Base-by-base conservation (phyloP, 768 basidiomycete species). In the Sarcodon sp. region DNA sequence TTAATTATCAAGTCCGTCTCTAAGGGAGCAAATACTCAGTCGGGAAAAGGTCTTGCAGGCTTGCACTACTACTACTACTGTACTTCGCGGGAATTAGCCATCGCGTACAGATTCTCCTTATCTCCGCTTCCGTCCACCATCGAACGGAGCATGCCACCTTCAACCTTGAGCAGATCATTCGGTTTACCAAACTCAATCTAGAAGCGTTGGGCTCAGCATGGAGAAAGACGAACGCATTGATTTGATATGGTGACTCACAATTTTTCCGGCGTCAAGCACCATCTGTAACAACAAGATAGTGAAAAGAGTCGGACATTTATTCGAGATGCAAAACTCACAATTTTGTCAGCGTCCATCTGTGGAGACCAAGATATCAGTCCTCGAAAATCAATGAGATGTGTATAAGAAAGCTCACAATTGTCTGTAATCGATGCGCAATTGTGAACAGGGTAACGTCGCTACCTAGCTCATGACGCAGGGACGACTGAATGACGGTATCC, bases 61-160 rank as follows among this genome's bases (percentile, higher is more conserved):
- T 27, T 27, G 21, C 4, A 27, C 21, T 27, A 27, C 21, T 27
- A 4, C 21, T 27, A 27, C 21, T 27, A 27, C 21, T 27, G 3
- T 27, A 27, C 21, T 27, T 27, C 21, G 21, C 21, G 21, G 4
- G 21, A 27, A 4, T 41, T 46, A 3, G 61, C 66, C 67, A 73
- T 73, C 1, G 61, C 68, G 50, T 73, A 70, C 32, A 83, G 54
- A 7, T 54, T 57, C 7, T 71, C 69, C 50, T 64, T 73, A 53
- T 81, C 78, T 3, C 66, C 70, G 47, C 75, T 79, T 51, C 73
- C 72, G 38, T 81, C 73, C 0, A 83, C 77, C 39, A 82, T 59
- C 4, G 74, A 60, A 44, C 73, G 69, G 43, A 81, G 63, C 49
- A 64, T 60, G 5, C 79, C 74, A n/a, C 64, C 63, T 46, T 76